A percentile compares a stretch with the other conserved stretches of the same genome.
These are phyloP conservation scores for Parastagonospora nodorum DNA, from an alignment of 2,329 filamentous ascomycete genomes.

Conservation along the genomic window DNA sequence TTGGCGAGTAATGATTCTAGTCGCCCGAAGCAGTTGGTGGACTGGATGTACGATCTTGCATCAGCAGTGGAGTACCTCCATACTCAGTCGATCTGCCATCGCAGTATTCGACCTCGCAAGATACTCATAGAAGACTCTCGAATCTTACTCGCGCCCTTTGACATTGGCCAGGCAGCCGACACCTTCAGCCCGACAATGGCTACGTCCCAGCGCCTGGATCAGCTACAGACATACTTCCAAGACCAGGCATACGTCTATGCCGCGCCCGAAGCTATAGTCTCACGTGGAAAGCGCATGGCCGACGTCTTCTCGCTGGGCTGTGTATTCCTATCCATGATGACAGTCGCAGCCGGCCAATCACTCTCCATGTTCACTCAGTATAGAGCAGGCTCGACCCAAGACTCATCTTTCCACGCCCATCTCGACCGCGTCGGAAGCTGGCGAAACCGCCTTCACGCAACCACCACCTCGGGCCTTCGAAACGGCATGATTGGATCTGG, in stretches of 20 bases:
- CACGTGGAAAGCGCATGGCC: slow-evolving; percentile 43
- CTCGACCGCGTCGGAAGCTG: slow-evolving; percentile 43
- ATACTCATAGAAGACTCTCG: slow-evolving; percentile 45
- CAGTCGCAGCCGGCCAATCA: slow-evolving; percentile 43
- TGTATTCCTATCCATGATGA: slow-evolving; percentile 48
- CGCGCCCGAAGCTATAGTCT: slow-evolving; percentile 45
- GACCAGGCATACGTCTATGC: slow-evolving; percentile 46
- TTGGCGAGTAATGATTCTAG: slow-evolving; percentile 34
- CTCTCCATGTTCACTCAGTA: slow-evolving; percentile 42
- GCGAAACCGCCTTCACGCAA: slow-evolving; percentile 38
- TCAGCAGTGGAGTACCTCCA: slow-evolving; percentile 47
- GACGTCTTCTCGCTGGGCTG: slow-evolving; percentile 49
- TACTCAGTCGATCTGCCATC: slow-evolving; percentile 43
- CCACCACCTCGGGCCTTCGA: slow-evolving; percentile 36
- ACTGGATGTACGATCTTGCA: slow-evolving; percentile 49
- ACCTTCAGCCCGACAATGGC: slow-evolving; percentile 34
- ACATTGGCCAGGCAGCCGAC: slow-evolving; percentile 37
- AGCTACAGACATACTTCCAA: slow-evolving; percentile 36
- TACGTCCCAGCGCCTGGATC: slow-evolving; percentile 36
- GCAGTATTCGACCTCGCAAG: slow-evolving; percentile 46
- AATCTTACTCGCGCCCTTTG: slow-evolving; percentile 45
- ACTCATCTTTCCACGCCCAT: slow-evolving; percentile 47
- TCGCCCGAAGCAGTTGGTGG: slow-evolving; percentile 42
- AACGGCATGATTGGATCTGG: slow-evolving; percentile 36
- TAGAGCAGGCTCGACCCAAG: slow-evolving; percentile 39